Evolutionary conservation across 2,329 filamentous ascomycete genomes (phyloP), one percentile per base, ranked within the genome.

Genomic region (Penicillium sp.): DNA sequence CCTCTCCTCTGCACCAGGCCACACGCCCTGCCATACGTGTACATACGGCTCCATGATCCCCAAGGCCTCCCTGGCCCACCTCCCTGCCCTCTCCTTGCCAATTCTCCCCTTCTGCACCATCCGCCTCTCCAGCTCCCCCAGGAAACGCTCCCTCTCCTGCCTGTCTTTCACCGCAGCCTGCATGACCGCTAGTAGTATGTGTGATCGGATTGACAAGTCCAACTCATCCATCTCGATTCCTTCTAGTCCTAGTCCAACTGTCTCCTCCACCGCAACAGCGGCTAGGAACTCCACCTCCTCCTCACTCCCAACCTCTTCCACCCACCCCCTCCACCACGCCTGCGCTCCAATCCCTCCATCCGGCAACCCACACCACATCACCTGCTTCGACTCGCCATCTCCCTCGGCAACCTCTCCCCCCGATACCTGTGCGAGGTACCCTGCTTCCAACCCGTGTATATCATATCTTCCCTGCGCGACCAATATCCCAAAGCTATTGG

Each of bases 301-400:
- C 57, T 65, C 60, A 57, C 64, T 54, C 16, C 64, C 62, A 16
- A 63, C 42, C 57, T 66, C 63, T 56, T 52, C 60, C 31, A 62
- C 59, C 58, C 61, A 65, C 10, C 63, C 63, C 57, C 62, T 66
- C 27, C 49, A 61, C 60, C 60, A 61, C 13, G 64, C 60, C n/a
- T 56, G 13, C 16, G 5, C 48, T 50, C 49, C 54, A 33, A 60
- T 29, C 55, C 64, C 64, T n/a, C 64, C 62, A 65, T 66, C 64
- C 13, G 62, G 64, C 51, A 26, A 56, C 53, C 64, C 62, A 61
- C 62, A 66, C 54, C 55, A 62, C 24, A 49, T 47, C 43, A 62
- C 57, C 55, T 62, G 49, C 54, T 62, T 51, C 47, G 35, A 56
- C 55, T 49, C 22, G 19, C 47, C 48, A 60, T 59, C 52, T 31